A percentile compares a stretch with the other conserved stretches of the same genome.
These are phyloP conservation scores for Clathrospora elynae DNA, from an alignment of 2,329 filamentous ascomycete species.

Conservation along the genomic window DNA sequence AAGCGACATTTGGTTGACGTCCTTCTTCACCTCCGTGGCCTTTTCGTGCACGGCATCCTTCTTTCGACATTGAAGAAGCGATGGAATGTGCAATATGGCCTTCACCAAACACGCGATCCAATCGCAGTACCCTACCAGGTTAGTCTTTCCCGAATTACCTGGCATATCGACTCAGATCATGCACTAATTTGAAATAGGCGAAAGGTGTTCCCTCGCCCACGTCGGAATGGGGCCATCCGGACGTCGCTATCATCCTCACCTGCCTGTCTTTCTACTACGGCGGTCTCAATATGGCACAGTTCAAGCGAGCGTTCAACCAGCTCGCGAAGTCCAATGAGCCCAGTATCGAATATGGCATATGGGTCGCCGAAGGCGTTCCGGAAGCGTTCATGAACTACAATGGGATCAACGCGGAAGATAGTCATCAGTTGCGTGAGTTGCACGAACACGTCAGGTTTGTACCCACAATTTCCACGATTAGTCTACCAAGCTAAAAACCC, in stretches of 20 bases:
- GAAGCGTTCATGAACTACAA: constrained; percentile 46
- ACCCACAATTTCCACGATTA: too few relatives aligned
- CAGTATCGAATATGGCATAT: constrained; percentile 56
- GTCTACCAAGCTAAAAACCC: too few relatives aligned
- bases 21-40: too few relatives aligned
- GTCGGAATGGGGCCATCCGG: constrained; percentile 67
- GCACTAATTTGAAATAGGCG: constrained; percentile 62
- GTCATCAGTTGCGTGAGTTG: constrained; percentile 49
- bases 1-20: too few relatives aligned
- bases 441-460: too few relatives aligned
- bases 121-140: too few relatives aligned
- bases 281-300: constrained; percentile 58
- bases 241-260: constrained; percentile 13
- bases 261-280: constrained; percentile 64
- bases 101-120: too few relatives aligned
- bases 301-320: constrained; percentile 54
- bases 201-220: constrained; percentile 66
- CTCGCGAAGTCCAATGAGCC: constrained; percentile 60
- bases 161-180: constrained; percentile 55
- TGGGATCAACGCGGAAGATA: constrained; percentile 52
- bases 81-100: constrained; percentile 67
- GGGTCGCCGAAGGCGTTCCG: constrained; percentile 48
- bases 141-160: too few relatives aligned
- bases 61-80: too few relatives aligned
- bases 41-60: too few relatives aligned